Evolutionary conservation across 2,329 filamentous ascomycete species (phyloP), one percentile per base, ranked within the genome.

Genomic region (Alternaria gansuensis): DNA sequence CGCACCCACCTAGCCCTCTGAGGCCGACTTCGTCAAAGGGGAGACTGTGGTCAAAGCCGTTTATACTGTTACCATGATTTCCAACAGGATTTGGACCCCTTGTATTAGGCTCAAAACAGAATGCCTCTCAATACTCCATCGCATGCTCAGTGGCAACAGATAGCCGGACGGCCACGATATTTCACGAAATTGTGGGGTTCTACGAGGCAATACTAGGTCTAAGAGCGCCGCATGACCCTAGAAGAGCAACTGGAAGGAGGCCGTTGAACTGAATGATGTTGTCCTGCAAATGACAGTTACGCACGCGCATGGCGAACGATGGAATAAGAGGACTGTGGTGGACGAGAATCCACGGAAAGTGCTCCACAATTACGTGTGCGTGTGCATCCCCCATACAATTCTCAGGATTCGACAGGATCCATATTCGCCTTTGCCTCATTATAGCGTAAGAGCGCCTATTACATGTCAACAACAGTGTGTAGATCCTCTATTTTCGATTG

Each of bases 21-120:
- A 65, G 61, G 51, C 48, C 55, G 13, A 62, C 44, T 6, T 44
- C 60, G 5, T 59, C 59, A 48, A 69, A 67, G 54, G 46, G 63
- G 40, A 73, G 70, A 50, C 66, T 65, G 1, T 76, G 74, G 74
- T 72, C 62, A 44, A 75, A 73, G 43, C 71, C 74, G 1, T 70
- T 73, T 51, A 59, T 75, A 40, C 53, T 70, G 28, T 57, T 75
- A 51, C 73, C 74, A 14, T 77, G 63, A 72, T 34, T 17, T 45
- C 13, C 34, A 11, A 40, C 14, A 29, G 14, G 17, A 31, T 21
- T 26, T 28, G 43, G n/a, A 24, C n/a, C 50, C 36, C 28, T 29
- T 10, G 21, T 37, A 39, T 33, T 51, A 60, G 41, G 23, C 54
- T 56, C 14, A 26, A 54, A 50, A 7, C 26, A 52, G 62, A 36